Evolutionary conservation across 2,329 filamentous ascomycete genomes (phyloP).

Genomic region (Diaporthe australafricana): DNA sequence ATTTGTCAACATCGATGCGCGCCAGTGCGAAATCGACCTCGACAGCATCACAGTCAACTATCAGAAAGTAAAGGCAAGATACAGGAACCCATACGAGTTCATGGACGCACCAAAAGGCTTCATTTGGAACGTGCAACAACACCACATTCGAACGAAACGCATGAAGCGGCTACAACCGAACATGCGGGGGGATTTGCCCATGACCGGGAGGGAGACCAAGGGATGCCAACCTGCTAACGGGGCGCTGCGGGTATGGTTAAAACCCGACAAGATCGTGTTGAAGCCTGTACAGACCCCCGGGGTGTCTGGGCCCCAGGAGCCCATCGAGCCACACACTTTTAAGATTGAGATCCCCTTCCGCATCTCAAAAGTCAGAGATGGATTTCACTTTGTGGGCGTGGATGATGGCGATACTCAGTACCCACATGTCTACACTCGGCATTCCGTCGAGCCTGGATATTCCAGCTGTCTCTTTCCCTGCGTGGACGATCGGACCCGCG

Average conservation of each 20-base stretch:
- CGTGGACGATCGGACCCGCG: slow-evolving; percentile 83
- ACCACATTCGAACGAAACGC: slow-evolving; percentile 78
- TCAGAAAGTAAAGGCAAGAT: slow-evolving; percentile 57
- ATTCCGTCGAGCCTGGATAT: slow-evolving; percentile 80
- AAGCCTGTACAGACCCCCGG: slow-evolving; percentile 41
- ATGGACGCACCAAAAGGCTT: slow-evolving; percentile 71
- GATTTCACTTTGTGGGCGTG: slow-evolving; percentile 90
- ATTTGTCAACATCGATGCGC: slow-evolving; percentile 70
- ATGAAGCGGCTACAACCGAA: slow-evolving; percentile 66
- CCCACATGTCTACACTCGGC: slow-evolving; percentile 91
- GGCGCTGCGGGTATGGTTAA: slow-evolving; percentile 57
- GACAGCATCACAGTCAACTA: slow-evolving; percentile 64
- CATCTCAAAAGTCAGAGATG: slow-evolving; percentile 82
- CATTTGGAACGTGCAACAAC: slow-evolving; percentile 77
- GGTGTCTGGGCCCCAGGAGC: slow-evolving; percentile 22
- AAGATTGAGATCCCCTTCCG: slow-evolving; percentile 78
- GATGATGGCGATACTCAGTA: slow-evolving; percentile 84
- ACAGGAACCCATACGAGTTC: slow-evolving; percentile 75
- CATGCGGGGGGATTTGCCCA: slow-evolving; percentile 64
- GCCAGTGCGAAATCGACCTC: slow-evolving; percentile 69
- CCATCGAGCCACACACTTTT: slow-evolving; percentile 39
- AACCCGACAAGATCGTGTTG: slow-evolving; percentile 48
- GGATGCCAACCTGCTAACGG: slow-evolving; percentile 68
- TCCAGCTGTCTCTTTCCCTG: slow-evolving; percentile 93
- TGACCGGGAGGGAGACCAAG: slow-evolving; percentile 64